Conservation (phyloP, 1,139 yeast species). For the Hansenula lynferdii region DNA sequence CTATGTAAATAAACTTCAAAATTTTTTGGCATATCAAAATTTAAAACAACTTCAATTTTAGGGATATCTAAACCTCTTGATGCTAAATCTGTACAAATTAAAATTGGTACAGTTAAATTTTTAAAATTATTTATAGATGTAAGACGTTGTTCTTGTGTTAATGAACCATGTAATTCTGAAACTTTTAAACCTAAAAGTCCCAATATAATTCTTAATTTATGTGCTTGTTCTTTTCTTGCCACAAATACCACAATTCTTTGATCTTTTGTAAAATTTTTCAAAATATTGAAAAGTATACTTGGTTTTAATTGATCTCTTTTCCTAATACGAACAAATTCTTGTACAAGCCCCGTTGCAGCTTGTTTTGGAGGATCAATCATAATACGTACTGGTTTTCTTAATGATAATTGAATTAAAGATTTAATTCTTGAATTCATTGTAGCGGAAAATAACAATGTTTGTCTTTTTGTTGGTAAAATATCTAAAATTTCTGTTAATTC, state of each 20-base stretch:
- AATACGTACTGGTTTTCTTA: conserved; percentile 85
- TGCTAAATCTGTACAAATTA: conserved; percentile 95
- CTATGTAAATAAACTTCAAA: conserved; percentile 91
- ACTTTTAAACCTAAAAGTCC: conserved; percentile 86
- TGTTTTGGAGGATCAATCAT: conserved; percentile 97
- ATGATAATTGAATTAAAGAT: conserved; percentile 78
- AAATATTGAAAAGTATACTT: conserved; percentile 68
- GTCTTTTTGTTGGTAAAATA: conserved; percentile 84
- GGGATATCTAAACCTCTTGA: conserved; percentile 99
- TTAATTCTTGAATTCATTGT: conserved; percentile 95
- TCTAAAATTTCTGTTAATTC: conserved; percentile 88
- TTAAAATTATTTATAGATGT: conserved; percentile 79
- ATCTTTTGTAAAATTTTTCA: conserved; percentile 58
- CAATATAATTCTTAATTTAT: conserved; percentile 73
- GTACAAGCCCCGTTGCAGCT: conserved; percentile 80
- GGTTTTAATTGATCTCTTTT: conserved; percentile 83
- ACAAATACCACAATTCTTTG: conserved; percentile 86
- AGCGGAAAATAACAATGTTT: conserved; percentile 91
- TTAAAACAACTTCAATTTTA: conserved; percentile 88
- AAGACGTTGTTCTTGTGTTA: conserved; percentile 94
- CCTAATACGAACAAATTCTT: conserved; percentile 92
- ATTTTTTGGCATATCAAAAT: conserved; percentile 93
- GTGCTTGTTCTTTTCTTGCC: conserved; percentile 87
- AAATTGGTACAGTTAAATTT: conserved; percentile 74
- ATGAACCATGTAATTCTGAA: conserved; percentile 90